Conservation (phyloP, 1,284 basidiomycete genomes). For the Austropuccinia psidii region DNA sequence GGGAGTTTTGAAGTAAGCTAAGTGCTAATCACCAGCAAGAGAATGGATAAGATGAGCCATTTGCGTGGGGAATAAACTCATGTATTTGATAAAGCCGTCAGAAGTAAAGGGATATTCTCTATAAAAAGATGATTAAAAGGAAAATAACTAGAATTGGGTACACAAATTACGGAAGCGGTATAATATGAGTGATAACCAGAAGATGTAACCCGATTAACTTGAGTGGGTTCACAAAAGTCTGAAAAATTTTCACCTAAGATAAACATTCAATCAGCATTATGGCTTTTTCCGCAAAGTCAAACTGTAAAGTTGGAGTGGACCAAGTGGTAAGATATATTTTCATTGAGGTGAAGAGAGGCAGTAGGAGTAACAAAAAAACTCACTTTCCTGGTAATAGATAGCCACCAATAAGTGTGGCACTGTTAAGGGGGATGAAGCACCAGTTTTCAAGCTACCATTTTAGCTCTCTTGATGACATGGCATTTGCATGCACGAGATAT, state of each 20-base stretch:
- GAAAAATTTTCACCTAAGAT: constrained; percentile 17
- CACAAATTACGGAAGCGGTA: constrained; percentile 31
- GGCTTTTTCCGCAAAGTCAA: neutral
- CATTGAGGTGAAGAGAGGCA: too few species aligned
- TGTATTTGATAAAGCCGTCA: constrained; percentile 7
- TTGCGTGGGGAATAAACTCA: constrained; percentile 26
- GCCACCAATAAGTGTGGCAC: constrained; percentile 25
- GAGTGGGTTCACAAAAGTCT: constrained; percentile 27
- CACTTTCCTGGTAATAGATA: constrained; percentile 29
- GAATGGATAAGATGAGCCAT: too few species aligned
- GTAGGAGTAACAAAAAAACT: neutral
- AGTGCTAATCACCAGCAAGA: too few species aligned
- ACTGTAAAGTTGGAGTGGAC: neutral
- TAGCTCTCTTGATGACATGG: neutral
- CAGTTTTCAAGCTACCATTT: neutral
- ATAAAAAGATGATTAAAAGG: neutral
- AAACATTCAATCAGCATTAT: neutral
- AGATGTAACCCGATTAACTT: constrained; percentile 28
- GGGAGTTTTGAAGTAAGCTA: too few species aligned
- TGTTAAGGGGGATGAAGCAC: neutral
- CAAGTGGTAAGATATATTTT: neutral
- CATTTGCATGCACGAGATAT: neutral
- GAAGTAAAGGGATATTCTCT: neutral
- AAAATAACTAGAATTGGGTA: neutral
- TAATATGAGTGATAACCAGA: constrained; percentile 22